These are phyloP conservation scores for Grammothele lineata DNA, from an alignment of 768 basidiomycete species.

Conservation along the genomic window DNA sequence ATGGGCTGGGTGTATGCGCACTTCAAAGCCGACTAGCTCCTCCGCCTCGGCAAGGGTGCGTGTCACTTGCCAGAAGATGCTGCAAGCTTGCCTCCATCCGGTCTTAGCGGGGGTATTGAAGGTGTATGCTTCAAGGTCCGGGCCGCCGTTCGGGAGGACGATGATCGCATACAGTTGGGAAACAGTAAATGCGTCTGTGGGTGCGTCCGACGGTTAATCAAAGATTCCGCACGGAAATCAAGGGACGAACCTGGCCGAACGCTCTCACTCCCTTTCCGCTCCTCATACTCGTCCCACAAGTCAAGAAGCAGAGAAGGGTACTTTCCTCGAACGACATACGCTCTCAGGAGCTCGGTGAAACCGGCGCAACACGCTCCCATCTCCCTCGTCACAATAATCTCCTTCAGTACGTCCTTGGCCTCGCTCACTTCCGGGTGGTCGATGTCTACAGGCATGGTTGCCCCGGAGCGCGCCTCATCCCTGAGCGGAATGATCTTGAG, in stretches of 20 bases:
- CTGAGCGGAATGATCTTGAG: slow-evolving; percentile 83
- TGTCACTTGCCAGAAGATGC: slow-evolving; percentile 88
- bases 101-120: slow-evolving; percentile 53
- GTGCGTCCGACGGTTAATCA: background rate
- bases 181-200: slow-evolving; percentile 65
- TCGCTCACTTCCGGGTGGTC: slow-evolving; percentile 71
- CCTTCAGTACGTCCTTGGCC: slow-evolving; percentile 71
- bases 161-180: slow-evolving; percentile 87
- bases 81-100: slow-evolving; percentile 85
- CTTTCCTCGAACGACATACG: slow-evolving; percentile 80
- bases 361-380: slow-evolving; percentile 76
- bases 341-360: slow-evolving; percentile 76
- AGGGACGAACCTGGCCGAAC: slow-evolving; percentile 68
- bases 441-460: slow-evolving; percentile 17
- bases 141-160: slow-evolving; percentile 85
- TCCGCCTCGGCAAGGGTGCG: slow-evolving; percentile 79
- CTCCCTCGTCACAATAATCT: slow-evolving; percentile 70
- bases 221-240: no score
- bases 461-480: slow-evolving; percentile 36
- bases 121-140: slow-evolving; percentile 82
- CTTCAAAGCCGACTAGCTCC: slow-evolving; percentile 80
- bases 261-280: slow-evolving; percentile 74
- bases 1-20: slow-evolving; percentile 35
- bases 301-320: slow-evolving; percentile 79
- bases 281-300: slow-evolving; percentile 84